A percentile compares a stretch with the other conserved stretches of the same genome.
phyloP scores from a whole-genome alignment of 116 monocot genomes.

The Trichopus zeylanicus region DNA sequence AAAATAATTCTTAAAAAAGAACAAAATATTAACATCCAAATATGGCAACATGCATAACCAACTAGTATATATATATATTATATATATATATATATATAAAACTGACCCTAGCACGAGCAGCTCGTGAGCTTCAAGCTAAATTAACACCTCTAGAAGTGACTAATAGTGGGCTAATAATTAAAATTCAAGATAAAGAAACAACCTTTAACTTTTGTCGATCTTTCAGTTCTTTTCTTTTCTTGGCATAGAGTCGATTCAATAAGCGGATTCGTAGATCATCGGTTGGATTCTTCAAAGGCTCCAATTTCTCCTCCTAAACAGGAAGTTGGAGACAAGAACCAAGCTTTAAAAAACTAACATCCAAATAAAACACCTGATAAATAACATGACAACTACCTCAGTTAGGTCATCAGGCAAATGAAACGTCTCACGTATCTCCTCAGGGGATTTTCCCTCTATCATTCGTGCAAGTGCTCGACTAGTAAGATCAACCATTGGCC shows the following conservation, averaged over 20 bases:
- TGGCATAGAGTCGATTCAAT: conserved; percentile 91
- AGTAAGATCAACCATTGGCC: conserved; percentile 92
- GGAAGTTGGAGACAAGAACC: not conserved
- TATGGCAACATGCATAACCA: too few relatives aligned
- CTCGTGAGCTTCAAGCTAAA: too few relatives aligned
- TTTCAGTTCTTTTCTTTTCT: conserved; percentile 88
- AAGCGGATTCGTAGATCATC: conserved; percentile 86
- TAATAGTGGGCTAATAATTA: too few relatives aligned
- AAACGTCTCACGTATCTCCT: conserved; percentile 95
- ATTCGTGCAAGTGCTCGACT: conserved; percentile 94
- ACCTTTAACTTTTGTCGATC: conserved; percentile 80
- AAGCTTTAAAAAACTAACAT: not conserved
- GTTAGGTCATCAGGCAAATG: conserved; percentile 99
- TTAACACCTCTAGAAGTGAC: too few relatives aligned
- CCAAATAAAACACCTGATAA: conserved; percentile 4
- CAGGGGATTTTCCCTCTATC: conserved; percentile 94
- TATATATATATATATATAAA: too few relatives aligned
- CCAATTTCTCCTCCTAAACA: conserved; percentile 93
- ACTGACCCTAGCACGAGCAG: too few relatives aligned
- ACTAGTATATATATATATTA: too few relatives aligned
- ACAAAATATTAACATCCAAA: too few relatives aligned
- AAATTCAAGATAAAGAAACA: not conserved
- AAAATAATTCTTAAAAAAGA: too few relatives aligned
- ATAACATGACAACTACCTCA: conserved; percentile 43
- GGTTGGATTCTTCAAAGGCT: conserved; percentile 79